Evolutionary conservation across 257 asterid species (phyloP), one percentile per base, ranked within the genome.

Genomic region (Solanum lycopersicoides): DNA sequence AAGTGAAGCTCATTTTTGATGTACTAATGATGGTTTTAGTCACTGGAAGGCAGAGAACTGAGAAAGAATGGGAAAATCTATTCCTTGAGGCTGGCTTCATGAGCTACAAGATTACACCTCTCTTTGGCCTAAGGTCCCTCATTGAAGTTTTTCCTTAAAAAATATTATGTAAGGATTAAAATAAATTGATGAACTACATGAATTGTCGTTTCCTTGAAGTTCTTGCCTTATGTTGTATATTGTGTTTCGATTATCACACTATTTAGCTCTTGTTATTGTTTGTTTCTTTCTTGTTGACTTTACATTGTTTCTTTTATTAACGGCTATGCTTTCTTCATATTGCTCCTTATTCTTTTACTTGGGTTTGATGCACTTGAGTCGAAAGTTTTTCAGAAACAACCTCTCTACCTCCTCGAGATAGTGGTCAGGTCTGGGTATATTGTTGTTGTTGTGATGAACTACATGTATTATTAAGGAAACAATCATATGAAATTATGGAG

Each of bases 91-190:
- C 89, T 35, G 89, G 88, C 3, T 86, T 86, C 45, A 83, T 21
- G 50, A 47, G n/a, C 23, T 89, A 86, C 83, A 73, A 87, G 47
- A 73, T 89, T 30, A 83, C 45, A 6, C 56, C 53, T 7, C 12
- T 44, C 14, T 21, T 83, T 13, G 91, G 91, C 21, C 7, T 83
- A 13, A 56, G 87, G 82, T 83, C 91, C n/a, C 50, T 87, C 3
- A 87, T 87, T n/a, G 84, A 89, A 47, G 65, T 89, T 59, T 89
- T 71, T 39, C 91, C 89, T 37, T 89, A 39, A 86, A 47, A 86
- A 42, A 86, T 25, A 39, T 5, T n/a, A 23, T 75, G 83, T 21
- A 11, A 56, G 50, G 14, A 73, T 16, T 37, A 32, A 15, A 69
- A 72, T 34, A 34, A 72, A 18, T 72, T 39, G 82, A 39, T 74